A percentile compares a stretch with the other conserved stretches of the same genome.
Evolutionary conservation across 2,329 filamentous ascomycete species (phyloP).

Genomic region (Xylaria sp.): DNA sequence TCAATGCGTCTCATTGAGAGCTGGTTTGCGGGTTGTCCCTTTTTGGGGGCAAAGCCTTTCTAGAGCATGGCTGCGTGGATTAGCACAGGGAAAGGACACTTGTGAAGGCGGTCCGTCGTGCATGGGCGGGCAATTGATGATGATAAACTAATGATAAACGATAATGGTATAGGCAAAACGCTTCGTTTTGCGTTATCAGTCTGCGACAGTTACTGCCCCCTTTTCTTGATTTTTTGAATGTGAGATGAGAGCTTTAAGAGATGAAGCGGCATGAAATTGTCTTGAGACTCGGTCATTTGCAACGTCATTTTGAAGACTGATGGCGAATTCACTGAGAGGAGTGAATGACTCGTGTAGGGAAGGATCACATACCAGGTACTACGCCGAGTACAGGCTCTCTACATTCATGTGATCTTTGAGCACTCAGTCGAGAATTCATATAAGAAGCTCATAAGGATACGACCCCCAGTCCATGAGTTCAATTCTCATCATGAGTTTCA

Average conservation of each 20-base stretch:
- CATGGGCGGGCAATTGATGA: constrained; percentile 29
- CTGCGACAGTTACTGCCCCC: background rate
- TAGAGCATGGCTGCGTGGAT: constrained; percentile 4
- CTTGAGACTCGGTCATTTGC: background rate
- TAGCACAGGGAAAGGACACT: background rate
- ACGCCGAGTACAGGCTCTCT: no score
- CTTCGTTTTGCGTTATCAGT: constrained; percentile 27
- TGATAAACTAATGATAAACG: constrained; percentile 28
- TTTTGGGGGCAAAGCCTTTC: background rate
- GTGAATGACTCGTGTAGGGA: no score
- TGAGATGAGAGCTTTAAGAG: no score
- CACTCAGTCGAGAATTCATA: no score
- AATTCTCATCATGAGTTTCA: no score
- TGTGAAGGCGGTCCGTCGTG: background rate
- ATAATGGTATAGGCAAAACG: constrained; percentile 30
- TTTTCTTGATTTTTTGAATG: background rate
- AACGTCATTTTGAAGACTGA: no score
- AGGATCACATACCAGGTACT: no score
- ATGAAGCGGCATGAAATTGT: background rate
- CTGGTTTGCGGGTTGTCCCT: background rate
- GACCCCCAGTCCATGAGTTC: no score
- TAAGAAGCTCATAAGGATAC: no score
- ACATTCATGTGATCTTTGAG: no score
- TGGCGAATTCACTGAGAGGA: no score
- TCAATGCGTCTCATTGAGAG: background rate